Conservation (phyloP, 148 eudicot species). For the Cornus kousa region DNA sequence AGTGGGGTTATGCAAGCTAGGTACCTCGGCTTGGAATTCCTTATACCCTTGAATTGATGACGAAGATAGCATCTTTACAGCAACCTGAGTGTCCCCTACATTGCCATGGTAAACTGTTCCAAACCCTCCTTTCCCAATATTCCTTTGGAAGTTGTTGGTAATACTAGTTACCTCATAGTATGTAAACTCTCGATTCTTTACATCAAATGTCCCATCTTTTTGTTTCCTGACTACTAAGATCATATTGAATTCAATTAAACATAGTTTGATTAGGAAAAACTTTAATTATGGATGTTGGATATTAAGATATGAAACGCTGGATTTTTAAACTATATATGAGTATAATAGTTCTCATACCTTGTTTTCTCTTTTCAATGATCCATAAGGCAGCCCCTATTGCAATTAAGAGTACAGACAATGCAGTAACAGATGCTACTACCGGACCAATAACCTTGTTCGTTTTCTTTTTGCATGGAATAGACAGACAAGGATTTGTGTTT, state of each 20-base stretch:
- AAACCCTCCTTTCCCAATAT: constrained; percentile 31
- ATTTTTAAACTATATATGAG: too few species aligned
- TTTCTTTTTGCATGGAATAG: neutral
- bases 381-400: constrained; percentile 12
- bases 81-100: constrained; percentile 12
- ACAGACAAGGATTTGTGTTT: constrained; percentile 1
- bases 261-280: neutral
- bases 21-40: constrained; percentile 29
- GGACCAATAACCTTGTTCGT: constrained; percentile 6
- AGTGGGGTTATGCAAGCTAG: too few species aligned
- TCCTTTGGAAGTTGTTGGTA: constrained; percentile 16
- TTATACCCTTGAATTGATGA: constrained; percentile 21
- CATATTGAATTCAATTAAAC: neutral
- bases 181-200: constrained; percentile 7
- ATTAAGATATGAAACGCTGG: neutral
- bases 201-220: constrained; percentile 6
- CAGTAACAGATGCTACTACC: constrained; percentile 18
- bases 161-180: constrained; percentile 21
- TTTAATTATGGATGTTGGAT: neutral
- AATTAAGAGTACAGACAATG: constrained; percentile 14
- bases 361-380: constrained; percentile 16
- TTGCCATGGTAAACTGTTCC: constrained; percentile 28
- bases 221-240: neutral
- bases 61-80: constrained; percentile 19
- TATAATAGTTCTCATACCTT: neutral